Percentiles rank a stretch among this genome's conserved stretches.
Evolutionary conservation across 768 basidiomycete genomes (phyloP).

Genomic region (Mrakia hoshinonis): DNA sequence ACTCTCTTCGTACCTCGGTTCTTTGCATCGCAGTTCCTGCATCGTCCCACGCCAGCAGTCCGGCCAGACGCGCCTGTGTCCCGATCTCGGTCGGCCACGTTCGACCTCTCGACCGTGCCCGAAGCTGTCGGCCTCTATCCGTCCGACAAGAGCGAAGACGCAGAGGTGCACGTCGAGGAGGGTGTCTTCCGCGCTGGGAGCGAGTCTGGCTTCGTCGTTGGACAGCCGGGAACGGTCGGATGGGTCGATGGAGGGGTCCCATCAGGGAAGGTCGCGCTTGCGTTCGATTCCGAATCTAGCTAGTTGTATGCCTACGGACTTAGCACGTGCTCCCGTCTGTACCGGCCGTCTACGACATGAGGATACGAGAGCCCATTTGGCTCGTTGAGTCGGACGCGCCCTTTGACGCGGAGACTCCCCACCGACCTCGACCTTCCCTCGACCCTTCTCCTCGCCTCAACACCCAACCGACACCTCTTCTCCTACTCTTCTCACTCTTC

Average conservation of each 20-base stretch:
- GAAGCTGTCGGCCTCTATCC: background rate
- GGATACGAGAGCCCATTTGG: no score
- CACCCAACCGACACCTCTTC: no score
- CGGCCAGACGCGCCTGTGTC: background rate
- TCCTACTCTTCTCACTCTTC: background rate
- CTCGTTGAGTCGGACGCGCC: no score
- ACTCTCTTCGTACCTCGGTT: background rate
- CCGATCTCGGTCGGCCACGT: background rate
- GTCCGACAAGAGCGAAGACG: background rate
- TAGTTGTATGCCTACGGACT: no score
- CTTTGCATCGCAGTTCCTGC: background rate
- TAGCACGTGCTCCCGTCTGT: no score
- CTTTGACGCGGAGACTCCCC: no score
- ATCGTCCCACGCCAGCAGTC: background rate
- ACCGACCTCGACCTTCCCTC: no score
- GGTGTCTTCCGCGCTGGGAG: background rate
- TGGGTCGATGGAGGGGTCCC: background rate
- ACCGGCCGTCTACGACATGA: no score
- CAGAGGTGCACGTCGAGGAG: background rate
- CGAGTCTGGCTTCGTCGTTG: background rate
- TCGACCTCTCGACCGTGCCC: background rate
- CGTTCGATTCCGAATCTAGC: no score
- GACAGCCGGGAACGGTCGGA: background rate
- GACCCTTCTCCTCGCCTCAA: no score
- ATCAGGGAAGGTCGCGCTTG: background rate